Conservation (phyloP, 768 basidiomycete genomes). For the Tulasnella sp. region DNA sequence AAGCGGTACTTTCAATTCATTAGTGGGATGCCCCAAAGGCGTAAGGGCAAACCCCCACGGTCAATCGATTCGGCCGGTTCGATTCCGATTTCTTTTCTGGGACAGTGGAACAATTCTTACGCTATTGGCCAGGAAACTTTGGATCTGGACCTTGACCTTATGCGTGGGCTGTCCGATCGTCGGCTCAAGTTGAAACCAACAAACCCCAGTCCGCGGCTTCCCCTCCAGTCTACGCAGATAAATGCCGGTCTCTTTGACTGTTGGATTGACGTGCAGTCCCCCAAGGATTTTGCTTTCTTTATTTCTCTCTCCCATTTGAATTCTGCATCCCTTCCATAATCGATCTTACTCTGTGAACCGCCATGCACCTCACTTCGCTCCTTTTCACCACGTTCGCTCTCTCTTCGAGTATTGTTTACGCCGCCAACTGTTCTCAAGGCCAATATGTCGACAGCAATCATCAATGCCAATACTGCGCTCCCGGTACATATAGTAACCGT, state of each 20-base stretch:
- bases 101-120: neutral
- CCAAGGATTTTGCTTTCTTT: neutral
- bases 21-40: too few species aligned
- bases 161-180: neutral
- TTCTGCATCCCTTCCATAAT: neutral
- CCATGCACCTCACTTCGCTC: neutral
- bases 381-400: neutral
- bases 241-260: neutral
- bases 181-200: neutral
- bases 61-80: neutral
- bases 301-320: too few species aligned
- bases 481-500: neutral
- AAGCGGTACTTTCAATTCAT: too few species aligned
- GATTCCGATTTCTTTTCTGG: neutral
- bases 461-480: neutral
- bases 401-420: neutral
- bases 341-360: neutral
- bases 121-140: neutral
- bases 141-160: neutral
- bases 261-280: neutral
- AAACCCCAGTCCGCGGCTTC: neutral
- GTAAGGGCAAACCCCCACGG: too few species aligned
- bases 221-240: neutral
- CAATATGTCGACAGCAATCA: neutral
- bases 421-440: neutral